Percentiles rank a stretch among this genome's conserved stretches.
Evolutionary conservation across 1,284 basidiomycete genomes (phyloP).

Genomic region (Ustilago nuda): DNA sequence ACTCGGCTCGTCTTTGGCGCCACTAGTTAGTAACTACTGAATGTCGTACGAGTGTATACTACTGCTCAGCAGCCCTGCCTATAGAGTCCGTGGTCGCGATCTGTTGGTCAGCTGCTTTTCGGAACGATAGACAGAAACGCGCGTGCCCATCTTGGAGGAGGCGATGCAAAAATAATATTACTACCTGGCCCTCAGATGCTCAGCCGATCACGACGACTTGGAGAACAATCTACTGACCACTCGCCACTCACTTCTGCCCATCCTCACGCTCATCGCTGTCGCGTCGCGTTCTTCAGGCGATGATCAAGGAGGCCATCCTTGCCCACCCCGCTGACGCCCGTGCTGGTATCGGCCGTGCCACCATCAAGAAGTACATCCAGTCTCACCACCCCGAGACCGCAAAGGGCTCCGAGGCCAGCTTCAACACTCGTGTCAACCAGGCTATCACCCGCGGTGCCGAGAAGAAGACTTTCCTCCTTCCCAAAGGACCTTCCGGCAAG

Average conservation of each 20-base stretch:
- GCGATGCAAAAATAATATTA: conserved; percentile 19
- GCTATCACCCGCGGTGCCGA: conserved; percentile 84
- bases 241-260: background rate
- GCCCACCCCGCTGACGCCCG: conserved; percentile 82
- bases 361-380: conserved; percentile 85
- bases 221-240: conserved; percentile 22
- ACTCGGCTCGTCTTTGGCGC: background rate
- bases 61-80: background rate
- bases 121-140: conserved; percentile 37
- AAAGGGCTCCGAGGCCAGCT: conserved; percentile 72
- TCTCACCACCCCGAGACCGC: conserved; percentile 56
- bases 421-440: conserved; percentile 82
- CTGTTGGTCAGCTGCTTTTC: conserved; percentile 12
- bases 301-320: conserved; percentile 79
- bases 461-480: conserved; percentile 82
- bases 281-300: conserved; percentile 53
- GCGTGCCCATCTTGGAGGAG: conserved; percentile 25
- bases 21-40: background rate
- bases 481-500: conserved; percentile 83
- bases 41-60: conserved; percentile 18
- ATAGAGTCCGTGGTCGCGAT: conserved; percentile 13
- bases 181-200: conserved; percentile 18
- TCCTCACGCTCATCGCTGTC: conserved; percentile 16
- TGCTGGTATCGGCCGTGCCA: conserved; percentile 85
- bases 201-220: conserved; percentile 1